Evolutionary conservation across 192 early-diverging fungal species (phyloP).

Genomic region (Rhizoclosmatium sp.): DNA sequence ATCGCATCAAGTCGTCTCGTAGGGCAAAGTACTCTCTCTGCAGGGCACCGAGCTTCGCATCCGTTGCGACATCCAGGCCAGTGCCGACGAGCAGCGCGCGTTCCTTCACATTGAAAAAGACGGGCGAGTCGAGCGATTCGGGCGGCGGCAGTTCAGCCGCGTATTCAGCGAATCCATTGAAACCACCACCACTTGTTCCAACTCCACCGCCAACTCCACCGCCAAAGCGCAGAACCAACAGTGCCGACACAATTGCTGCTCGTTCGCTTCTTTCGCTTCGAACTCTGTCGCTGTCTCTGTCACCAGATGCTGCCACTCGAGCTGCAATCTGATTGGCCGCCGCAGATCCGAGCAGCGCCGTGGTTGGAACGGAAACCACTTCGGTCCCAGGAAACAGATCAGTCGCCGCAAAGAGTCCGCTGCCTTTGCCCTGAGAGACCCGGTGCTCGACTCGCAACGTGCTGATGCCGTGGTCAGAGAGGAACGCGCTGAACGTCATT

Average conservation of each 20-base stretch:
- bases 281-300: neutral
- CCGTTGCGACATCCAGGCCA: conserved; percentile 55
- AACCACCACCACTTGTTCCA: conserved; percentile 45
- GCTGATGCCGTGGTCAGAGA: no score
- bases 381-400: neutral
- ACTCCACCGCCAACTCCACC: neutral
- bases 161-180: conserved; percentile 46
- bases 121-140: conserved; percentile 43
- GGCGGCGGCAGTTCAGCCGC: conserved; percentile 64
- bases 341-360: neutral
- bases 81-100: conserved; percentile 61
- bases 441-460: neutral
- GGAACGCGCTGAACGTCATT: no score
- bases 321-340: neutral
- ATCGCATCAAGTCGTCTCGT: conserved; percentile 28
- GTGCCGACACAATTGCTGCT: neutral
- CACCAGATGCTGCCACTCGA: neutral
- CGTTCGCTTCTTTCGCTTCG: conserved; percentile 2
- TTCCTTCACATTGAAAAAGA: conserved; percentile 48
- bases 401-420: conserved; percentile 9
- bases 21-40: conserved; percentile 51
- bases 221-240: neutral
- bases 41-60: conserved; percentile 57
- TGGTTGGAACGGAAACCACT: neutral
- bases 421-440: conserved; percentile 1